Percentiles rank a stretch among this genome's conserved stretches.
Conservation (phyloP, 176 grass and related monocot species). For the Zea luxurians region DNA sequence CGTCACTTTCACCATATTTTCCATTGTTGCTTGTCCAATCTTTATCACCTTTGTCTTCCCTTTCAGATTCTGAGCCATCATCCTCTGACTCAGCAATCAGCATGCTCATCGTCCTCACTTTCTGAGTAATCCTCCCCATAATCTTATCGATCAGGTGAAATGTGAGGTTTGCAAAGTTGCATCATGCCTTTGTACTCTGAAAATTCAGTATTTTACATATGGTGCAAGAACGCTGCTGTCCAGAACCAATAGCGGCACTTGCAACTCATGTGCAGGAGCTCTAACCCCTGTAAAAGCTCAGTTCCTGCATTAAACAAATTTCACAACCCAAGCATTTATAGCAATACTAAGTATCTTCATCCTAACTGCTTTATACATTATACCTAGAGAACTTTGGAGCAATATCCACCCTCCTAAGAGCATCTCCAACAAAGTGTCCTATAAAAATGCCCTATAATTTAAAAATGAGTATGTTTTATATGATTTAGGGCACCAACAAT, state of each 20-base stretch:
- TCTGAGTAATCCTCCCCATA: conserved; percentile 72
- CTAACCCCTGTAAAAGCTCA: conserved; percentile 93
- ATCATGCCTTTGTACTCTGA: conserved; percentile 28
- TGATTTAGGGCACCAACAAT: too few species aligned
- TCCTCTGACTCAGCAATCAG: conserved; percentile 65
- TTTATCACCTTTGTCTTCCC: conserved; percentile 63
- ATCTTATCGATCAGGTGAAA: conserved; percentile 49
- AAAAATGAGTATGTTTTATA: too few species aligned
- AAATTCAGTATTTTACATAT: conserved; percentile 63
- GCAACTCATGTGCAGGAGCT: conserved; percentile 79
- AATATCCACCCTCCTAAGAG: conserved; percentile 56
- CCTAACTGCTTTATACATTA: conserved; percentile 8
- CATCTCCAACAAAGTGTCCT: too few species aligned
- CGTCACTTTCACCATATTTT: conserved; percentile 73
- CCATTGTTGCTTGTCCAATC: conserved; percentile 80
- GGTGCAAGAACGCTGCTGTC: conserved; percentile 86
- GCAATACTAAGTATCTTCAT: conserved; percentile 14
- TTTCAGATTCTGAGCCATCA: conserved; percentile 67
- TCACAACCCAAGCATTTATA: conserved; percentile 34
- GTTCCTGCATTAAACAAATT: conserved; percentile 65
- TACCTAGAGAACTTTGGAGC: conserved; percentile 84
- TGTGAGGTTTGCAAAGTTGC: conserved; percentile 34
- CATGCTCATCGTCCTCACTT: conserved; percentile 68
- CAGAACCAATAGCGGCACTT: conserved; percentile 70
- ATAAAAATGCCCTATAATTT: too few species aligned